Conservation (phyloP, 306 rosid genomes). For the Rubus parviflorus region DNA sequence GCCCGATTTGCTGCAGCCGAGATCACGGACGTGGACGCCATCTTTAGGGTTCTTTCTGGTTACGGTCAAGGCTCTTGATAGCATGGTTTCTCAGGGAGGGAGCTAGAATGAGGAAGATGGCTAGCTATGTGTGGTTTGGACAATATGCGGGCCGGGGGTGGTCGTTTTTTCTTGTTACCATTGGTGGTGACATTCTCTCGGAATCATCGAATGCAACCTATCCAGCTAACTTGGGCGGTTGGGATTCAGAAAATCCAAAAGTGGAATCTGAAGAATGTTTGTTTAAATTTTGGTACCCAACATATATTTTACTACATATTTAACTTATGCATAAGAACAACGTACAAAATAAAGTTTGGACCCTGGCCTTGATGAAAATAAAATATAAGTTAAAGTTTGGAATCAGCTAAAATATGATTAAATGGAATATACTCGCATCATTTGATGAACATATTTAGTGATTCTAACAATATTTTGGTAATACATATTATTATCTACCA, state of each 20-base stretch:
- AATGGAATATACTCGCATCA: too few species aligned
- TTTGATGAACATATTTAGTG: too few species aligned
- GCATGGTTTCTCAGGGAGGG: neutral
- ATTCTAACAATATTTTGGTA: too few species aligned
- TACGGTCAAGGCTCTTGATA: constrained; percentile 18
- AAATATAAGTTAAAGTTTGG: too few species aligned
- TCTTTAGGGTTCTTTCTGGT: constrained; percentile 25
- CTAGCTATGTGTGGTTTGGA: neutral
- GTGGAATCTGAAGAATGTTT: neutral
- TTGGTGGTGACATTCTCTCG: neutral
- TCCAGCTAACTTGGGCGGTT: neutral
- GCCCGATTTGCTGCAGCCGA: constrained; percentile 15
- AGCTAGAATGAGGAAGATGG: neutral
- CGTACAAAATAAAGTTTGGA: too few species aligned
- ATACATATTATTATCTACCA: too few species aligned
- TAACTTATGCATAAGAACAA: too few species aligned
- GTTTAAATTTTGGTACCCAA: neutral
- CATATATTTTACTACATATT: neutral
- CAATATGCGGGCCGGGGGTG: neutral
- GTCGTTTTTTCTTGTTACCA: neutral
- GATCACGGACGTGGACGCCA: neutral
- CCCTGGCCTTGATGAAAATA: too few species aligned
- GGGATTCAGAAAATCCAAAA: neutral
- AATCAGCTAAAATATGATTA: too few species aligned
- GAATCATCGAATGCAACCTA: neutral